Evolutionary conservation across 139 green algal species (phyloP), one percentile per base, ranked within the genome.

Genomic region (Nannochloris sp.): DNA sequence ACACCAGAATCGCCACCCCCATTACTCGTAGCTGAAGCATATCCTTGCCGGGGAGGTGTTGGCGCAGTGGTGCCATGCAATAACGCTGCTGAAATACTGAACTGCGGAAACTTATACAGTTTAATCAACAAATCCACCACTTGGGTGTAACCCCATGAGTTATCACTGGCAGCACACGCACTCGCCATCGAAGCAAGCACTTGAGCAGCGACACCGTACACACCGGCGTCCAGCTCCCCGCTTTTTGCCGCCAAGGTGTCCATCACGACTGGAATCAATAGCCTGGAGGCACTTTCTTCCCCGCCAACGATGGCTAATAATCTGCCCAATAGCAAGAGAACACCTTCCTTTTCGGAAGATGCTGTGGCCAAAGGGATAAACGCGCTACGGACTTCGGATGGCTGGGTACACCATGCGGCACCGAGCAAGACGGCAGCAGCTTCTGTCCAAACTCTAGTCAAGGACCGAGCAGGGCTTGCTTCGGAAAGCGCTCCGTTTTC

Each of bases 91-190:
- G 34, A 64, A 29, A 82, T 66, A 9, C 45, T 46, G 24, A 65
- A 68, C 33, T 71, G 24, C 34, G 77, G 68, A 64, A 68, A 68
- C 47, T 77, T 79, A 63, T 84, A 85, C 4, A 85, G 64, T 60
- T 85, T 85, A 54, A 77, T 54, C 13, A 85, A 61, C n/a, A 73
- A 56, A 19, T 82, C 79, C 2, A 81, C 54, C 14, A 81, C 72
- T 24, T 64, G 67, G 39, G 80, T 61, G 45, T 77, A 78, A 4
- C 55, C 79, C 77, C 77, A 85, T 30, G 56, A 55, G 8, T 36
- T 59, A 30, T 42, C 70, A 30, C 60, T 38, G 29, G 51, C 30
- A 6, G 70, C 70, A 36, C 62, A 72, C 15, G 25, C 51, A 31
- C 61, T 37, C 4, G 61, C 71, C 30, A 78, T 60, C 29, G 59